Conservation (phyloP, 345 rosid genomes). For the Gossypium sturtianum region DNA sequence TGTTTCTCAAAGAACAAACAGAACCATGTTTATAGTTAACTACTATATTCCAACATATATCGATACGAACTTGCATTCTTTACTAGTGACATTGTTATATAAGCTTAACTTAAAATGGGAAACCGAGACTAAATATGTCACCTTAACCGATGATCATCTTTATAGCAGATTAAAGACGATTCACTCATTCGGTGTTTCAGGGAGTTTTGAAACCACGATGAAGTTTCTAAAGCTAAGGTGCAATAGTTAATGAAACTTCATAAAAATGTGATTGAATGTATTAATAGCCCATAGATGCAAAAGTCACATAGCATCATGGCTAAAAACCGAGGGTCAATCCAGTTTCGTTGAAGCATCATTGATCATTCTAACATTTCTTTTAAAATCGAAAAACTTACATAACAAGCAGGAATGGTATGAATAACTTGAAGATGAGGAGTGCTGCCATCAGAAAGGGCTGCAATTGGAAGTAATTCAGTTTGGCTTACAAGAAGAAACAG, state of each 20-base stretch:
- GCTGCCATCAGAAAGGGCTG: conserved; percentile 99
- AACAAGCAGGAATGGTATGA: conserved; percentile 94
- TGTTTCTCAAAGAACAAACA: conserved; percentile 21
- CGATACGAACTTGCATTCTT: neutral
- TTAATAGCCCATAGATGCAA: neutral
- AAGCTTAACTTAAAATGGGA: neutral
- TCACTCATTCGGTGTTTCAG: neutral
- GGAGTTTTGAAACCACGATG: neutral
- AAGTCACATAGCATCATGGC: neutral
- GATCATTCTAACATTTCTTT: neutral
- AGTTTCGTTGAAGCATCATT: neutral
- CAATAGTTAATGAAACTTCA: neutral
- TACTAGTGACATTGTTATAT: neutral
- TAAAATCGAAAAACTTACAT: conserved; percentile 51
- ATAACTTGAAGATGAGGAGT: conserved; percentile 85
- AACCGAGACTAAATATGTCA: neutral
- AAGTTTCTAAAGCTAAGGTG: neutral
- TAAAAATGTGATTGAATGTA: neutral
- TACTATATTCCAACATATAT: neutral
- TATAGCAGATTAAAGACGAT: neutral
- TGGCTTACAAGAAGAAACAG: conserved; percentile 15
- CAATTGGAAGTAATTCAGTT: conserved; percentile 16
- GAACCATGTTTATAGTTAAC: neutral
- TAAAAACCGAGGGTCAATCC: neutral
- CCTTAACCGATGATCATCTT: neutral